Evolutionary conservation across 1,284 basidiomycete species (phyloP).

Genomic region (Inonotus obliquus): DNA sequence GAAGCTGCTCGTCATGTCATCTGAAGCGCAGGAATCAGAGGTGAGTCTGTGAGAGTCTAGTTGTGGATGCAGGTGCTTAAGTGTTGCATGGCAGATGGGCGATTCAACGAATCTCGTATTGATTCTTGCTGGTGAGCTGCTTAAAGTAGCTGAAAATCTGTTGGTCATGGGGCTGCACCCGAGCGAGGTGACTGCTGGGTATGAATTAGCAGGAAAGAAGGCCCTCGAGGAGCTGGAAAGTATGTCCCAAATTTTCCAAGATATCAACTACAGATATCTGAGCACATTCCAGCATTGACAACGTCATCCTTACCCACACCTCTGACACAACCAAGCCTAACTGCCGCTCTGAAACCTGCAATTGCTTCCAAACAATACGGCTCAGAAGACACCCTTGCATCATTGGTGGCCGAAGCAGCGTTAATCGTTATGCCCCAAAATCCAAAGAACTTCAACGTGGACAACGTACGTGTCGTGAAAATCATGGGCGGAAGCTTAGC

Average conservation of each 20-base stretch:
- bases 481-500: constrained; percentile 92
- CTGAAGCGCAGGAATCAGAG: constrained; percentile 94
- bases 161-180: constrained; percentile 97
- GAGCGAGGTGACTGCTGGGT: constrained; percentile 91
- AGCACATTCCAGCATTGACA: constrained; percentile 48
- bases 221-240: constrained; percentile 88
- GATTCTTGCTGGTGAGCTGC: constrained; percentile 92
- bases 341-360: constrained; percentile 81
- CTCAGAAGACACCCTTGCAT: constrained; percentile 78
- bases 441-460: constrained; percentile 91
- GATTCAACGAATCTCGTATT: constrained; percentile 95
- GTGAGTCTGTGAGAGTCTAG: constrained; percentile 37
- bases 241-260: constrained; percentile 46
- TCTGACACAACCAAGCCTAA: constrained; percentile 72
- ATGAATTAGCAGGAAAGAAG: constrained; percentile 89
- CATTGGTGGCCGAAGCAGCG: constrained; percentile 90
- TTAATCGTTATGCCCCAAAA: constrained; percentile 87
- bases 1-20: constrained; percentile 96
- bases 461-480: constrained; percentile 98
- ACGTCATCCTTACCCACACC: constrained; percentile 70
- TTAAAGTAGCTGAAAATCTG: constrained; percentile 92
- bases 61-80: not conserved
- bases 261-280: constrained; percentile 17
- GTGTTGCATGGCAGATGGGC: constrained; percentile 67
- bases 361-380: constrained; percentile 99